A percentile compares a stretch with the other conserved stretches of the same genome.
phyloP scores from a whole-genome alignment of 2,329 filamentous ascomycete genomes.

The Phyllosticta capitalensis region DNA sequence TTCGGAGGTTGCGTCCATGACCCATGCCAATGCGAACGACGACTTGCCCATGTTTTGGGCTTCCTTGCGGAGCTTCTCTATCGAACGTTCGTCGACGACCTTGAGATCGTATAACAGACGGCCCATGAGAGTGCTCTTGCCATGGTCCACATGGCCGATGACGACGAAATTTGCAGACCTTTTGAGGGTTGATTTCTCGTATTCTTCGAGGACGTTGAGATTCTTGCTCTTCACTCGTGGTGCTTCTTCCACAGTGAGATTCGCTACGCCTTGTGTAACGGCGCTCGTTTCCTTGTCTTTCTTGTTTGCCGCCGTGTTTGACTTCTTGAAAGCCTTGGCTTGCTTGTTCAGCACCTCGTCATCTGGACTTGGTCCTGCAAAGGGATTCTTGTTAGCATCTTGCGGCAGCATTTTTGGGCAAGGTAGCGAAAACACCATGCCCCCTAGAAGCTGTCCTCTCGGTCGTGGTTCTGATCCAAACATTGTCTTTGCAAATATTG shows the following conservation, averaged over 20 bases:
- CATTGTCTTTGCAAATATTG: slow-evolving; percentile 42
- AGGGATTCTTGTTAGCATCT: slow-evolving; percentile 48
- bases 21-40: slow-evolving; percentile 94
- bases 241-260: slow-evolving; percentile 40
- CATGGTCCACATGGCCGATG: slow-evolving; percentile 91
- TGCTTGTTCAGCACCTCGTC: slow-evolving; percentile 82
- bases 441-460: slow-evolving; percentile 3
- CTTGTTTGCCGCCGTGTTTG: slow-evolving; percentile 17
- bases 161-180: slow-evolving; percentile 84
- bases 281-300: slow-evolving; percentile 23
- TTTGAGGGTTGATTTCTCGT: slow-evolving; percentile 64
- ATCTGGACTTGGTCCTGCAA: slow-evolving; percentile 82
- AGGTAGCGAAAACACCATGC: slow-evolving; percentile 27
- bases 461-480: slow-evolving; percentile 26
- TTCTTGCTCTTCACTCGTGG: slow-evolving; percentile 60
- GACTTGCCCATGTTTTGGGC: slow-evolving; percentile 87
- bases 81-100: slow-evolving; percentile 75
- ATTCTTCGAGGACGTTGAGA: slow-evolving; percentile 74
- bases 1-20: slow-evolving; percentile 84
- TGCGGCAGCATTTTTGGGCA: slow-evolving; percentile 24
- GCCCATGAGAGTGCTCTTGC: slow-evolving; percentile 96
- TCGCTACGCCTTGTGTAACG: slow-evolving; percentile 39
- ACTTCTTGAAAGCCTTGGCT: slow-evolving; percentile 34
- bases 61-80: slow-evolving; percentile 81
- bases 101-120: slow-evolving; percentile 82